These are phyloP conservation scores for Neurospora sp. DNA, from an alignment of 495 filamentous ascomycete species.

Conservation along the genomic window DNA sequence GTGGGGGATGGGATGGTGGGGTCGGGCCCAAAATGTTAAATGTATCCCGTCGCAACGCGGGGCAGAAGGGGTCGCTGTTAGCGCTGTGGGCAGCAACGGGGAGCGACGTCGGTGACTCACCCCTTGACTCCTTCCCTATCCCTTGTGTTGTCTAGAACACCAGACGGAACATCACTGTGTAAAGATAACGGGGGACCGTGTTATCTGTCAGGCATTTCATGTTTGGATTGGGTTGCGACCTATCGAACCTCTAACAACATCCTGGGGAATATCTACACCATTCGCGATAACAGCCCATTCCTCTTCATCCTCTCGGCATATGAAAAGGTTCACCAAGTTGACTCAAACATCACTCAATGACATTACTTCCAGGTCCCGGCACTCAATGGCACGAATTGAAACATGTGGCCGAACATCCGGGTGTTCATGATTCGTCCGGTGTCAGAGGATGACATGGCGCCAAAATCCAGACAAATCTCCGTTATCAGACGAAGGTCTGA, in stretches of 20 bases:
- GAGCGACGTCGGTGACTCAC: slow-evolving; percentile 11
- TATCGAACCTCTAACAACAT: background rate
- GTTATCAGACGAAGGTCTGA: background rate
- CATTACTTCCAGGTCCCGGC: background rate
- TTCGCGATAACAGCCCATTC: background rate
- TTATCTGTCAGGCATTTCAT: background rate
- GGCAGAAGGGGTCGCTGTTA: slow-evolving; percentile 10
- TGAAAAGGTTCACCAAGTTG: background rate
- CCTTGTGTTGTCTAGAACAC: background rate
- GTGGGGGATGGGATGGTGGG: slow-evolving; percentile 6
- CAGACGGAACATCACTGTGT: background rate
- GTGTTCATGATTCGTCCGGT: background rate
- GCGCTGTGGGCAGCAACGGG: background rate
- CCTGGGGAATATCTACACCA: background rate
- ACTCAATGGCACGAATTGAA: background rate
- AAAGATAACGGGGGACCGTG: background rate
- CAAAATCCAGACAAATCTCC: background rate
- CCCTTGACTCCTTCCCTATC: background rate
- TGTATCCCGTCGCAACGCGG: slow-evolving; percentile 11
- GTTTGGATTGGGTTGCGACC: too few species aligned
- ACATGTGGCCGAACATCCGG: background rate
- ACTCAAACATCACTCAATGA: background rate
- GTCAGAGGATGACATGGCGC: background rate
- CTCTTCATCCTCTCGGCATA: background rate
- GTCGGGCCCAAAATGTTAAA: background rate